Evolutionary conservation across 176 grass and related monocot genomes (phyloP).

Genomic region (Hordeum marinum): DNA sequence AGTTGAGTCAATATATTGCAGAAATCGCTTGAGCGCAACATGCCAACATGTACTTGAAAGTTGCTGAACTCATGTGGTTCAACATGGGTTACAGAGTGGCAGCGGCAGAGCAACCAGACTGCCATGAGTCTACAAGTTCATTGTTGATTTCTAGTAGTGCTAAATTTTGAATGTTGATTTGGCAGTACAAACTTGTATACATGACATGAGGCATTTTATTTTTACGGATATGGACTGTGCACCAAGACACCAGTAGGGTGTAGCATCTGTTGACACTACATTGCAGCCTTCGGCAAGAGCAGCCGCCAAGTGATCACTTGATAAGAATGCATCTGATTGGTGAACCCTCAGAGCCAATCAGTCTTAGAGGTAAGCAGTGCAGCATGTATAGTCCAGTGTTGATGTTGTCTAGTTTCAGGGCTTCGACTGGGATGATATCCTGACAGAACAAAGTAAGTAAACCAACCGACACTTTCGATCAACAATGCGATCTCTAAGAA

Average conservation of each 20-base stretch:
- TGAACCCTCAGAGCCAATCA: conserved; percentile 56
- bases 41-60: background rate
- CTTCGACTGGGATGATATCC: conserved; percentile 73
- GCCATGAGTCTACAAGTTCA: background rate
- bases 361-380: conserved; percentile 70
- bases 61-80: background rate
- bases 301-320: conserved; percentile 31
- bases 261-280: conserved; percentile 4
- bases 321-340: conserved; percentile 85
- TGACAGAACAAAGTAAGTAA: conserved; percentile 25
- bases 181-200: background rate
- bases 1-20: background rate
- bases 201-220: background rate
- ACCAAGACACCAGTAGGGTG: background rate
- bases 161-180: background rate
- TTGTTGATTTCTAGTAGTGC: background rate
- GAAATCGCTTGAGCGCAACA: background rate
- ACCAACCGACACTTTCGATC: background rate
- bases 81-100: background rate
- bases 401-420: conserved; percentile 62
- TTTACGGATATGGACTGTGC: background rate
- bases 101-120: background rate
- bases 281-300: background rate
- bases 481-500: background rate
- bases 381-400: conserved; percentile 59